Evolutionary conservation across 352 stramenopile species (phyloP).

Genomic region (Globisporangium polare): DNA sequence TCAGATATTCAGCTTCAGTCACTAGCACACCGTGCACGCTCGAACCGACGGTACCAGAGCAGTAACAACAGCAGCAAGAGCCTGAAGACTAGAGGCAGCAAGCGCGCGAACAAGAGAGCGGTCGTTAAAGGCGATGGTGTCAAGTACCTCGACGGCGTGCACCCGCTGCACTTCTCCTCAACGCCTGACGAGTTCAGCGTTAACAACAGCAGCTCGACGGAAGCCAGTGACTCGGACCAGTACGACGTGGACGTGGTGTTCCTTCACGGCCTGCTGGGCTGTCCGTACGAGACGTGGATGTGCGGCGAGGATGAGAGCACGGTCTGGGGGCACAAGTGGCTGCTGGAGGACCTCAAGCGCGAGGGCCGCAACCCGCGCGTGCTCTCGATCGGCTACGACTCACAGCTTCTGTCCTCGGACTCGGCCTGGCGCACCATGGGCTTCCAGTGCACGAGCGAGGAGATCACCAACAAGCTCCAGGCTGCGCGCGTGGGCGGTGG

Average conservation of each 20-base stretch:
- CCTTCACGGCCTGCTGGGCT: conserved; percentile 75
- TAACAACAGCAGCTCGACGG: neutral
- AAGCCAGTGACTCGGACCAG: conserved; percentile 4
- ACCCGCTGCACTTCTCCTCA: conserved; percentile 57
- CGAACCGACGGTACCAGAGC: conserved; percentile 54
- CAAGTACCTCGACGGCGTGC: conserved; percentile 67
- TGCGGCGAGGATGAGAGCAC: conserved; percentile 54
- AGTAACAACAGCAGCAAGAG: conserved; percentile 10
- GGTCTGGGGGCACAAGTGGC: conserved; percentile 67
- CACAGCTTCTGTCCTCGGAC: conserved; percentile 68
- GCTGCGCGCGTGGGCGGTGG: conserved; percentile 50
- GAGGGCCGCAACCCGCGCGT: conserved; percentile 60
- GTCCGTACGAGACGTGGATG: conserved; percentile 78
- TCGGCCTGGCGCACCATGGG: conserved; percentile 72
- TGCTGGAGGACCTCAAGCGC: conserved; percentile 55
- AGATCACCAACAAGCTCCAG: conserved; percentile 58
- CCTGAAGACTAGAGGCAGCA: neutral
- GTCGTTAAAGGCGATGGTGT: conserved; percentile 19
- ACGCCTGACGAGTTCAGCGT: conserved; percentile 7
- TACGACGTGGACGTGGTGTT: conserved; percentile 83
- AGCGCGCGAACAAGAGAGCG: neutral
- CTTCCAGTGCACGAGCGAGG: conserved; percentile 63
- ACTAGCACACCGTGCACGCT: conserved; percentile 47
- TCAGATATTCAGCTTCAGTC: conserved; percentile 46
- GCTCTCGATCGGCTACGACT: conserved; percentile 80